A percentile compares a stretch with the other conserved stretches of the same genome.
Conservation (phyloP, 1,139 yeast genomes). For the Suhomyces panamericanus region DNA sequence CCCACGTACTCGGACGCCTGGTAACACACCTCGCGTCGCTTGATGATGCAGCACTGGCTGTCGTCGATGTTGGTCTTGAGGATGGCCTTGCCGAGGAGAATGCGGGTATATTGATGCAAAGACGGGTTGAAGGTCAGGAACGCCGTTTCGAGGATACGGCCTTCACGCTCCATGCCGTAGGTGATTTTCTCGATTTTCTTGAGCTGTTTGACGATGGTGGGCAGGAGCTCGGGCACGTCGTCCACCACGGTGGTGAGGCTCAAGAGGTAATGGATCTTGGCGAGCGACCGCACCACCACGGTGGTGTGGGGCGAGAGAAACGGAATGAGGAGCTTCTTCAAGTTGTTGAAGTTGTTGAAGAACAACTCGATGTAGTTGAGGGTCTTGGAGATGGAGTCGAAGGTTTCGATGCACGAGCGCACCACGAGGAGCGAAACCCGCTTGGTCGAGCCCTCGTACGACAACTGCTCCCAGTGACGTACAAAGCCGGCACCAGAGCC, state of each 20-base stretch:
- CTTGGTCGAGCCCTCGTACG: conserved; percentile 30
- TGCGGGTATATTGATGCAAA: conserved; percentile 38
- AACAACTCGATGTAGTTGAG: conserved; percentile 36
- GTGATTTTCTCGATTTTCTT: conserved; percentile 41
- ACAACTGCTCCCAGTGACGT: conserved; percentile 29
- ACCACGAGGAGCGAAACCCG: conserved; percentile 23
- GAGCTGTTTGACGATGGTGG: conserved; percentile 30
- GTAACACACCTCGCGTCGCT: conserved; percentile 41
- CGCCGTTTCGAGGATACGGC: conserved; percentile 29
- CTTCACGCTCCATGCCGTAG: conserved; percentile 39
- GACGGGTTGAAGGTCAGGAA: conserved; percentile 34
- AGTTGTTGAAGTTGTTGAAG: conserved; percentile 39
- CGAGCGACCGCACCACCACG: conserved; percentile 27
- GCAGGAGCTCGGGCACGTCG: conserved; percentile 25
- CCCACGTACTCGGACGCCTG: conserved; percentile 49
- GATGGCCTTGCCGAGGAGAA: conserved; percentile 45
- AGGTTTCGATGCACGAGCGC: conserved; percentile 23
- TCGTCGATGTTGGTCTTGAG: conserved; percentile 36
- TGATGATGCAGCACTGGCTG: conserved; percentile 36
- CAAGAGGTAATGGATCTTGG: conserved; percentile 27
- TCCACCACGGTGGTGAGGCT: conserved; percentile 33
- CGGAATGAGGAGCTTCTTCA: conserved; percentile 42
- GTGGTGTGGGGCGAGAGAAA: conserved; percentile 34
- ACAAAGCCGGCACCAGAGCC: not conserved
- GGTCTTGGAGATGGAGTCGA: conserved; percentile 25